Evolutionary conservation across 176 grass and related monocot species (phyloP), one percentile per base, ranked within the genome.

Genomic region (Secale cereale): DNA sequence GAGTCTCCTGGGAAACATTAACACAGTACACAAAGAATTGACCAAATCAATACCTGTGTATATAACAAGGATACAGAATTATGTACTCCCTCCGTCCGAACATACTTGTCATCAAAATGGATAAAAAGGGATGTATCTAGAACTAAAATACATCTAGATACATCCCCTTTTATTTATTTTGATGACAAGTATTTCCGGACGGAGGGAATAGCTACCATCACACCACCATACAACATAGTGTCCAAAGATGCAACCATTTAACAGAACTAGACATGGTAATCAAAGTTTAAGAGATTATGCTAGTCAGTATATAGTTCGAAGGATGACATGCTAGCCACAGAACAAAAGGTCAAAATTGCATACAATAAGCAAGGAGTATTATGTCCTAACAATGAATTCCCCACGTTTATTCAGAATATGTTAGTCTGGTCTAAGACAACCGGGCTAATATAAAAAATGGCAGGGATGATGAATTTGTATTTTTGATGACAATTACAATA

Each of bases 1-100:
- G 71, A 74, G 97, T 99, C 60, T 96, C 97, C 97, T 99, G 86
- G 76, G 59, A 50, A 84, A 71, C 22, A 41, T 69, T 48, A 74
- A 62, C 41, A 88, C 1, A 11, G 26, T 25, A 75, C 41, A 73
- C 40, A 2, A 56, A 77, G 57, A 65, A 33, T 29, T 52, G 10
- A 79, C 22, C 77, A 68, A 45, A 78, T 45, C 64, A 65, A 74
- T 66, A 2, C 5, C 5, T 16, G 16, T 52, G 48, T 19, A 52
- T 52, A 52, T 7, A 52, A 52, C 19, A 57, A 57, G n/a, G 35
- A 83, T 71, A 59, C 1, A 1, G 0, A 62, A 15, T 56, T 15
- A 28, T 56, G 43, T 14, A n/a, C n/a, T n/a, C n/a, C n/a, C n/a
- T n/a, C n/a, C n/a, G n/a, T n/a, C n/a, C n/a, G n/a, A n/a, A n/a